These are phyloP conservation scores for Monosiga brevicollis DNA, from an alignment of 78 protist genomes.

Conservation along the genomic window DNA sequence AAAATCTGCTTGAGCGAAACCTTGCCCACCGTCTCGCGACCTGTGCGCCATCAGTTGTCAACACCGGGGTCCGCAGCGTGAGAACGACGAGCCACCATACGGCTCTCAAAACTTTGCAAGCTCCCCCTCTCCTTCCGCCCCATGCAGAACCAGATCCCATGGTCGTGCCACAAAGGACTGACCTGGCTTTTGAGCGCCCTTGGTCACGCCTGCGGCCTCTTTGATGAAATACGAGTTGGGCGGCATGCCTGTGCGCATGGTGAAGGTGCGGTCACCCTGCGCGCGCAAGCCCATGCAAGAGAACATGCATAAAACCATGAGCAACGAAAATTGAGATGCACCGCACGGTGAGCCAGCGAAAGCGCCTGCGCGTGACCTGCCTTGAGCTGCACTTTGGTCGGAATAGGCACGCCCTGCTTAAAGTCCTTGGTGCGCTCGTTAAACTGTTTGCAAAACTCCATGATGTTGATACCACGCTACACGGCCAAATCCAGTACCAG, in stretches of 20 bases:
- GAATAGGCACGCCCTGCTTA: neutral
- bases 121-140: no score
- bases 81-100: neutral
- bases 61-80: neutral
- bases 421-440: constrained; percentile 24
- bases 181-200: neutral
- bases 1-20: constrained; percentile 27
- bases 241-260: neutral
- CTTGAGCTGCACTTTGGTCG: neutral
- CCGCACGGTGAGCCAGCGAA: no score
- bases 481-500: neutral
- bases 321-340: no score
- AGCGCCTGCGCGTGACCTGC: neutral
- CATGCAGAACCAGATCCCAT: neutral
- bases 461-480: constrained; percentile 29
- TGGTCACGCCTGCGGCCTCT: neutral
- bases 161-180: neutral
- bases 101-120: neutral
- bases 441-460: constrained; percentile 49
- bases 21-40: constrained; percentile 3
- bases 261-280: neutral
- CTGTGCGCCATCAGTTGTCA: constrained; percentile 16
- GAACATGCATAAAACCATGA: neutral
- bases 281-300: neutral
- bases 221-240: neutral